Conservation (phyloP, 73 alveolate genomes). For the Breviolum minutum region DNA sequence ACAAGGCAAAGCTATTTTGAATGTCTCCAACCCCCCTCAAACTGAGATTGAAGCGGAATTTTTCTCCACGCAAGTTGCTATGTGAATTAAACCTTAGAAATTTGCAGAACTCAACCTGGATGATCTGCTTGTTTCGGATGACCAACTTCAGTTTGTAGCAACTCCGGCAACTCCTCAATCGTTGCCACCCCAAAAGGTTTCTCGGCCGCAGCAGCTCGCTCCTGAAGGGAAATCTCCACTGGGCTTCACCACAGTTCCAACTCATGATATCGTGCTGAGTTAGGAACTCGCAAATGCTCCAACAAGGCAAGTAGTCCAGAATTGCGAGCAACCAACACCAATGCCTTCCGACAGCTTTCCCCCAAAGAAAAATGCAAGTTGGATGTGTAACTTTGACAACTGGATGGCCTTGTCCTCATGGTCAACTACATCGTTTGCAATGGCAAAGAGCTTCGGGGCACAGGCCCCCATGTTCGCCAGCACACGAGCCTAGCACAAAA, state of each 20-base stretch:
- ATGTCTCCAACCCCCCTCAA: background rate
- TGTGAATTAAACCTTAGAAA: constrained; percentile 56
- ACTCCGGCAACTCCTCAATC: constrained; percentile 79
- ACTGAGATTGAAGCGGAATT: constrained; percentile 4
- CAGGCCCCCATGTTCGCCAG: constrained; percentile 55
- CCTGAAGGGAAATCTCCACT: background rate
- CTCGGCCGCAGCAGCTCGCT: constrained; percentile 3
- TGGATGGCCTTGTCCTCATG: constrained; percentile 18
- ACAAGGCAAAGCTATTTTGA: background rate
- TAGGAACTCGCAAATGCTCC: constrained; percentile 33
- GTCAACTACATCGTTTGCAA: constrained; percentile 6
- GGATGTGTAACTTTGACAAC: background rate
- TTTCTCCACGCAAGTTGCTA: constrained; percentile 37
- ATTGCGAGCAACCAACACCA: constrained; percentile 32
- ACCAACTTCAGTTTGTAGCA: background rate
- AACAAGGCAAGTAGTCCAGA: constrained; percentile 49
- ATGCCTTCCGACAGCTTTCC: background rate
- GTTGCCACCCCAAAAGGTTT: constrained; percentile 45
- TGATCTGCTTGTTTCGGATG: background rate
- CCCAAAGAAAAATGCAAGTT: background rate
- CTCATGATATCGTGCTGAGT: too few species aligned
- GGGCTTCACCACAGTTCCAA: too few species aligned
- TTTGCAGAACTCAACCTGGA: background rate
- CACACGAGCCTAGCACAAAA: constrained; percentile 20
- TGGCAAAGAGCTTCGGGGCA: constrained; percentile 73